Evolutionary conservation across 306 rosid species (phyloP).

Genomic region (Malus fusca): DNA sequence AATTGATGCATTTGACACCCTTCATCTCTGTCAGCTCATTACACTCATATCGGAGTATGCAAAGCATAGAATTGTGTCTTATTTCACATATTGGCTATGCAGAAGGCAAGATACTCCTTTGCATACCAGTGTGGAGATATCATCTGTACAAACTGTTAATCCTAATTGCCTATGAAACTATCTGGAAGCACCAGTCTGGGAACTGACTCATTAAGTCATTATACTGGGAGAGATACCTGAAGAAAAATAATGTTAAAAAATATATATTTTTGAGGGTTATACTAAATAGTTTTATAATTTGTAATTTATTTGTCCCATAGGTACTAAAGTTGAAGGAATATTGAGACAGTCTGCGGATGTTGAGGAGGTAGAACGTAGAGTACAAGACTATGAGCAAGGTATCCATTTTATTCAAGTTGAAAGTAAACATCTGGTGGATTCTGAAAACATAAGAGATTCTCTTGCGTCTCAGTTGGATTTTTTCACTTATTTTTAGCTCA

Average conservation of each 20-base stretch:
- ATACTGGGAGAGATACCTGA: neutral
- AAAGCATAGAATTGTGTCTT: too few species aligned
- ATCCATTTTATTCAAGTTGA: constrained; percentile 5
- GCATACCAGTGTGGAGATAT: neutral
- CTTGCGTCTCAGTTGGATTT: constrained; percentile 1
- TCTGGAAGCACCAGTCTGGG: neutral
- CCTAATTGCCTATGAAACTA: neutral
- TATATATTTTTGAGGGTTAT: neutral
- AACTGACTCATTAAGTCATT: neutral
- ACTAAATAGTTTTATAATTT: neutral
- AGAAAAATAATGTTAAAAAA: neutral
- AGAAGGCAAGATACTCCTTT: neutral
- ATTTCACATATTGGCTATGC: neutral
- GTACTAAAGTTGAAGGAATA: constrained; percentile 84
- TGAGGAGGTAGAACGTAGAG: constrained; percentile 95
- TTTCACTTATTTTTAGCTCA: neutral
- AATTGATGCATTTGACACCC: neutral
- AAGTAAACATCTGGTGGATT: constrained; percentile 14
- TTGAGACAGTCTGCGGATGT: constrained; percentile 97
- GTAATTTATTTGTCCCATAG: constrained; percentile 26
- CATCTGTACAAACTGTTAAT: neutral
- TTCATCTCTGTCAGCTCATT: neutral
- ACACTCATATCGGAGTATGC: neutral
- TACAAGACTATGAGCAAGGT: constrained; percentile 98
- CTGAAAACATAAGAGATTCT: neutral